phyloP scores from a whole-genome alignment of 306 rosid species.

The Prunus mume region DNA sequence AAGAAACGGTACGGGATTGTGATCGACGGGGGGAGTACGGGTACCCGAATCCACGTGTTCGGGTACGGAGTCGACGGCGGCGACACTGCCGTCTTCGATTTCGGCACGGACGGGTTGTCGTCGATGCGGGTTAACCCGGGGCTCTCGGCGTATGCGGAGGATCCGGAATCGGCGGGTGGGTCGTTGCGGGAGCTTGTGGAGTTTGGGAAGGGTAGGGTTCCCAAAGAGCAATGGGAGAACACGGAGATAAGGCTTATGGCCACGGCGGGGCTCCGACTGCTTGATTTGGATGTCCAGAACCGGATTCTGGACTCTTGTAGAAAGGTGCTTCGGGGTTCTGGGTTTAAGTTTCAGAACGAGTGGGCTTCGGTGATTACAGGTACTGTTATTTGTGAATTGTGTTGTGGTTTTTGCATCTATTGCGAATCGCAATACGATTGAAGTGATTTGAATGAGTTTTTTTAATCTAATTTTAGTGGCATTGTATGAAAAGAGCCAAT shows the following conservation, averaged over 20 bases:
- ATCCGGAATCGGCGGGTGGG: constrained; percentile 55
- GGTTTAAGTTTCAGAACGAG: constrained; percentile 66
- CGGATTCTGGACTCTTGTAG: constrained; percentile 68
- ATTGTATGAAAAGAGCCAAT: not conserved
- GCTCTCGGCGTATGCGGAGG: constrained; percentile 57
- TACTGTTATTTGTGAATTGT: constrained; percentile 6
- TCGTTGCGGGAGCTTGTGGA: constrained; percentile 62
- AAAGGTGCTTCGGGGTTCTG: constrained; percentile 49
- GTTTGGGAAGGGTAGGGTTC: constrained; percentile 62
- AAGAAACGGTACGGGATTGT: constrained; percentile 51
- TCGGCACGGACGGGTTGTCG: constrained; percentile 47
- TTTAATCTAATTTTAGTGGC: not conserved
- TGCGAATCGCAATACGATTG: not conserved
- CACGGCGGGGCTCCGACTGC: constrained; percentile 83
- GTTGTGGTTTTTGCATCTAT: not conserved
- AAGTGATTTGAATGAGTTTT: not conserved
- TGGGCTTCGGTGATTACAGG: constrained; percentile 95
- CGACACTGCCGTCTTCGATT: constrained; percentile 37
- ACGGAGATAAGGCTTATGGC: constrained; percentile 93
- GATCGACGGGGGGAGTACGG: constrained; percentile 92
- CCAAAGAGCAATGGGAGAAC: constrained; percentile 59
- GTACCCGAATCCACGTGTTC: constrained; percentile 78
- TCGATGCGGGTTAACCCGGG: constrained; percentile 83
- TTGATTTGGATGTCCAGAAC: constrained; percentile 45
- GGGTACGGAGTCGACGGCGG: constrained; percentile 28